Evolutionary conservation across 1,284 basidiomycete species (phyloP).

Genomic region (Melampsora americana): DNA sequence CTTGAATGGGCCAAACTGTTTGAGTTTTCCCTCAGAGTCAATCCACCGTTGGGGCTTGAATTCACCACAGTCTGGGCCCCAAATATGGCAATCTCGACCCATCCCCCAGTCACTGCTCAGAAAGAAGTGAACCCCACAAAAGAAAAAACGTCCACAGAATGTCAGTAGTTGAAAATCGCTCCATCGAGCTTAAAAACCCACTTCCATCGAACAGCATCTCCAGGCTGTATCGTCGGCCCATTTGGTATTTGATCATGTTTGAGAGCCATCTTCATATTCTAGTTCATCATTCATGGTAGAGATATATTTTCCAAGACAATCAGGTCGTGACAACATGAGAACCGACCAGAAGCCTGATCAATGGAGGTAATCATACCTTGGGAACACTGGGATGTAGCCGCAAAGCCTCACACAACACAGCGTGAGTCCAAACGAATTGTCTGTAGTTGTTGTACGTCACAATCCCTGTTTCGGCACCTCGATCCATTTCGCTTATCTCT

Average conservation of each 20-base stretch:
- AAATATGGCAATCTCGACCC: constrained; percentile 43
- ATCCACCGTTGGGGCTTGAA: constrained; percentile 48
- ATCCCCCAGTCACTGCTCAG: constrained; percentile 45
- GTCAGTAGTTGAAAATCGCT: too few species aligned
- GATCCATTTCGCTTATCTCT: constrained; percentile 9
- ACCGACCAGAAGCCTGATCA: background rate
- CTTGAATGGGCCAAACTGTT: constrained; percentile 46
- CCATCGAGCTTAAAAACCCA: background rate
- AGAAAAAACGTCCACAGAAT: background rate
- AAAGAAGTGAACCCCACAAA: too few species aligned
- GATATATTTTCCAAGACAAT: background rate
- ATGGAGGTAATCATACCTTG: constrained; percentile 18
- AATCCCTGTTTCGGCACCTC: background rate
- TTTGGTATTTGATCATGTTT: constrained; percentile 25
- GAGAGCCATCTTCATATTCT: constrained; percentile 24
- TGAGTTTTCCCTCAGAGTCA: constrained; percentile 44
- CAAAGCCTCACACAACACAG: constrained; percentile 46
- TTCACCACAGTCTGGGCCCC: constrained; percentile 47
- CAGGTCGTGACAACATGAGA: background rate
- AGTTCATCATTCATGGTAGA: background rate
- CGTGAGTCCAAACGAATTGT: constrained; percentile 34
- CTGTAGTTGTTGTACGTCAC: constrained; percentile 36
- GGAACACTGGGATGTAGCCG: constrained; percentile 46
- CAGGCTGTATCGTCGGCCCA: constrained; percentile 23
- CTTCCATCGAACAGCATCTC: constrained; percentile 26